phyloP scores from a whole-genome alignment of 2,329 filamentous ascomycete genomes.

The Chaetomium sp. region DNA sequence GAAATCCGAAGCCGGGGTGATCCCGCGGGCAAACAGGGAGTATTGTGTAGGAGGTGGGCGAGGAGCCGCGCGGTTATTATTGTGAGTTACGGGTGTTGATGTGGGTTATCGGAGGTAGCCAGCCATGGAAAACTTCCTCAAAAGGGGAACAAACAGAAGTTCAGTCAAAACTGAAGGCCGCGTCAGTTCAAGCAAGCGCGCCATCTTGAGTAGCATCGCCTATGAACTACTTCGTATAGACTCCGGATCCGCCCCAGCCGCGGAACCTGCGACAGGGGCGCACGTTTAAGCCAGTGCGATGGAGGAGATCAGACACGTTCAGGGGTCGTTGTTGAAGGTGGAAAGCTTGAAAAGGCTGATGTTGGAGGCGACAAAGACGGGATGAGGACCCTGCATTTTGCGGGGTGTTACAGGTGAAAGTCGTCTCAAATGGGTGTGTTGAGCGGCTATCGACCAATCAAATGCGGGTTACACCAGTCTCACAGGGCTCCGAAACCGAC shows the following conservation, averaged over 20 bases:
- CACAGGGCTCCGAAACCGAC: slow-evolving; percentile 17
- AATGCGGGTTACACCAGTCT: not conserved
- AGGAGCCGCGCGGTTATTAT: slow-evolving; percentile 8
- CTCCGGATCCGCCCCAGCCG: no score
- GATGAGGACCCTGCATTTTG: slow-evolving; percentile 7
- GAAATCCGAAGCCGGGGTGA: not conserved
- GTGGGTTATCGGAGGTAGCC: no score
- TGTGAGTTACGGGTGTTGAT: not conserved
- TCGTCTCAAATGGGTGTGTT: slow-evolving; percentile 10
- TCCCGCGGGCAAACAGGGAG: not conserved
- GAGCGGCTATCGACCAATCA: slow-evolving; percentile 10
- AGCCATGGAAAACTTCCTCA: not conserved
- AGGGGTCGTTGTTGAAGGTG: no score
- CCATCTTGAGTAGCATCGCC: no score
- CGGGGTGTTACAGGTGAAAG: not conserved
- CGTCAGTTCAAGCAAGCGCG: no score
- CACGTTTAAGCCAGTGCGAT: no score
- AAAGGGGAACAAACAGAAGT: not conserved
- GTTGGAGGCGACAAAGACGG: slow-evolving; percentile 2
- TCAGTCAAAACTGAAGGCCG: no score
- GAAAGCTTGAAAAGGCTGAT: no score
- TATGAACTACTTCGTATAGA: no score
- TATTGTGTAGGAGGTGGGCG: not conserved
- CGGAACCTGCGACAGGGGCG: no score
- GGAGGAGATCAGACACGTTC: no score